Evolutionary conservation across 1,139 yeast genomes (phyloP).

Genomic region (Torulaspora globosa): DNA sequence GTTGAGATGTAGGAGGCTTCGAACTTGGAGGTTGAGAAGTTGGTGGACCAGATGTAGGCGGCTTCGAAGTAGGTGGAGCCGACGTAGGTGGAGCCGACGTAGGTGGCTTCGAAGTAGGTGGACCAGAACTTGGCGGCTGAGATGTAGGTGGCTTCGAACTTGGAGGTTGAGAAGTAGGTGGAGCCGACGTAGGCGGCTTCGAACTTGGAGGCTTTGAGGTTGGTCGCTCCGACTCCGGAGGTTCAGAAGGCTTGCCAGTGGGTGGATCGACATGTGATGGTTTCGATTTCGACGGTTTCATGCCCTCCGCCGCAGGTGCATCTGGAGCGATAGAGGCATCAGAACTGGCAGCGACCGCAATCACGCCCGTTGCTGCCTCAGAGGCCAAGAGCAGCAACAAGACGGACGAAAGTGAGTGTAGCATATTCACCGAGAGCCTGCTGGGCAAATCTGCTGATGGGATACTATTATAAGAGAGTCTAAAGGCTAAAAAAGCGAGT

Average conservation of each 20-base stretch:
- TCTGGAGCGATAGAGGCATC: not conserved
- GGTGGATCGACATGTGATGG: not conserved
- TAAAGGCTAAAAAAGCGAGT: too few species aligned
- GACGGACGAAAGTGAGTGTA: conserved; percentile 7
- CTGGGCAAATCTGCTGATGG: not conserved
- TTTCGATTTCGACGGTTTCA: not conserved
- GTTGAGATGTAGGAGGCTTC: not conserved
- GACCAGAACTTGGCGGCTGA: not conserved
- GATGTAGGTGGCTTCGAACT: not conserved
- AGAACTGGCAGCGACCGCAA: not conserved
- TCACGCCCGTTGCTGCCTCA: not conserved
- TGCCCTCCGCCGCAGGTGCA: not conserved
- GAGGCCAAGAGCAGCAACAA: conserved; percentile 5
- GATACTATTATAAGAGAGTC: too few species aligned
- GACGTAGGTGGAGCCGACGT: not conserved
- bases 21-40: not conserved
- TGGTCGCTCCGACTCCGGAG: not conserved
- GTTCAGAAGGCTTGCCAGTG: not conserved
- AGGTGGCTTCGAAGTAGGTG: not conserved
- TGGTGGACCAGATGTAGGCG: not conserved
- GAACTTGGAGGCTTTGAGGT: not conserved
- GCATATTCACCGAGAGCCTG: not conserved
- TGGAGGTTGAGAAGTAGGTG: not conserved
- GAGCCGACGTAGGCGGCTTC: not conserved
- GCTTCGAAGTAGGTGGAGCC: not conserved